phyloP scores from a whole-genome alignment of 176 grass and related monocot genomes.

The Avena insularis region DNA sequence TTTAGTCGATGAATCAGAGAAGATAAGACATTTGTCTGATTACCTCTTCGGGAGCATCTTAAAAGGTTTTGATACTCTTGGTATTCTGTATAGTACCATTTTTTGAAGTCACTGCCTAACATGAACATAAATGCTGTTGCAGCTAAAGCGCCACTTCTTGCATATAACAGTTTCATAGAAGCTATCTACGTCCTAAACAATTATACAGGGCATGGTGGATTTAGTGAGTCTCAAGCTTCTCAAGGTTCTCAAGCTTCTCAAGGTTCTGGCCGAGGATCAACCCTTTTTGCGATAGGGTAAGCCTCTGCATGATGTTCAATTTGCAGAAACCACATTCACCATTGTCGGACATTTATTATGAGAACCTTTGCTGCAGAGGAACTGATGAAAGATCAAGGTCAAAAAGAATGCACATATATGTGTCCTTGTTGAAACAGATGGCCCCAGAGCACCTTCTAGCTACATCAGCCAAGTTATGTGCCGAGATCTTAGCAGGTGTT shows the following conservation, averaged over 20 bases:
- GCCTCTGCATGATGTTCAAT: not conserved
- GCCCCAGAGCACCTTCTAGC: conserved; percentile 97
- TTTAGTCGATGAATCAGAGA: conserved; percentile 91
- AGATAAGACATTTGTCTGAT: conserved; percentile 84
- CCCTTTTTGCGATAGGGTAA: conserved; percentile 79
- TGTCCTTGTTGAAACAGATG: conserved; percentile 97
- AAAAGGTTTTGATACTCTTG: conserved; percentile 61
- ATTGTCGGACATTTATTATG: not conserved
- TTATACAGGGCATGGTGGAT: conserved; percentile 53
- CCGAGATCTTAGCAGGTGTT: conserved; percentile 92
- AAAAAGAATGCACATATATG: conserved; percentile 91
- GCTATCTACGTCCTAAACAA: conserved; percentile 90
- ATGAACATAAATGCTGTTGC: conserved; percentile 51
- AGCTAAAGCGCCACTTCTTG: conserved; percentile 98
- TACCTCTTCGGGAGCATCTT: conserved; percentile 92
- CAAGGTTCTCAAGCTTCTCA: conserved; percentile 28
- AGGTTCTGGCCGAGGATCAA: conserved; percentile 49
- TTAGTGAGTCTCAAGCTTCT: conserved; percentile 49
- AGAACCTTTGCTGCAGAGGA: conserved; percentile 55
- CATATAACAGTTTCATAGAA: conserved; percentile 99
- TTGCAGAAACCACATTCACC: not conserved
- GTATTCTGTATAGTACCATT: not conserved
- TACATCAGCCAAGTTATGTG: conserved; percentile 93
- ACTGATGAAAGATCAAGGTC: conserved; percentile 75
- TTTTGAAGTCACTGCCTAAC: conserved; percentile 31